Percentiles rank a stretch among this genome's conserved stretches.
Conservation (phyloP, 305 asterid species). For the Solanum hybrid region DNA sequence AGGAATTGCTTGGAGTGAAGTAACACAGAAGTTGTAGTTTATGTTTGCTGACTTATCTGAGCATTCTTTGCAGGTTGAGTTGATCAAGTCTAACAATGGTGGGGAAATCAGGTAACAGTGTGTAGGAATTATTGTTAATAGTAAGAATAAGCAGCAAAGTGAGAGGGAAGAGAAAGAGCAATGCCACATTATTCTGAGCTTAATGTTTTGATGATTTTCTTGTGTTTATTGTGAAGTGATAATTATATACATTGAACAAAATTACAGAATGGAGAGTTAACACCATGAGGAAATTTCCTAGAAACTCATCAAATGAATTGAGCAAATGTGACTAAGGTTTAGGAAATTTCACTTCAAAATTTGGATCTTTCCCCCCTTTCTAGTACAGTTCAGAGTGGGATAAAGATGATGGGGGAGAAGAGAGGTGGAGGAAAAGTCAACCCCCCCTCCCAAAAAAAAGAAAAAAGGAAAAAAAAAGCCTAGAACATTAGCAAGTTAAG, state of each 20-base stretch:
- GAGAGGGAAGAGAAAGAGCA: slow-evolving; percentile 5
- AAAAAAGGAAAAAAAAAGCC: background rate
- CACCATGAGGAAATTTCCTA: background rate
- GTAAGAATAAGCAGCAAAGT: slow-evolving; percentile 2
- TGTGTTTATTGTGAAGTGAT: background rate
- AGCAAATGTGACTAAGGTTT: background rate
- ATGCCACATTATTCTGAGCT: slow-evolving; percentile 1
- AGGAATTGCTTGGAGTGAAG: slow-evolving; percentile 16
- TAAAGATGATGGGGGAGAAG: background rate
- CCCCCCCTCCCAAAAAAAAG: background rate
- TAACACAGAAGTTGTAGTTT: slow-evolving; percentile 17
- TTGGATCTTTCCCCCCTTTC: background rate
- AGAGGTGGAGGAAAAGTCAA: background rate
- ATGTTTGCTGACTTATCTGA: slow-evolving; percentile 12
- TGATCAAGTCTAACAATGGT: background rate
- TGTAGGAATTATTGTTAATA: background rate
- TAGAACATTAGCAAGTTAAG: background rate
- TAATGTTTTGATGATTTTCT: background rate
- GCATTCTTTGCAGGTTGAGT: slow-evolving; percentile 27
- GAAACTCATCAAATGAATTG: background rate
- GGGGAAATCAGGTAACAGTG: background rate
- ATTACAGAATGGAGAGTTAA: background rate
- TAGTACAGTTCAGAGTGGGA: background rate
- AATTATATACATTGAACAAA: background rate
- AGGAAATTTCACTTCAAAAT: background rate